phyloP scores from a whole-genome alignment of 2,329 filamentous ascomycete species.

The Sclerotinia glacialis region DNA sequence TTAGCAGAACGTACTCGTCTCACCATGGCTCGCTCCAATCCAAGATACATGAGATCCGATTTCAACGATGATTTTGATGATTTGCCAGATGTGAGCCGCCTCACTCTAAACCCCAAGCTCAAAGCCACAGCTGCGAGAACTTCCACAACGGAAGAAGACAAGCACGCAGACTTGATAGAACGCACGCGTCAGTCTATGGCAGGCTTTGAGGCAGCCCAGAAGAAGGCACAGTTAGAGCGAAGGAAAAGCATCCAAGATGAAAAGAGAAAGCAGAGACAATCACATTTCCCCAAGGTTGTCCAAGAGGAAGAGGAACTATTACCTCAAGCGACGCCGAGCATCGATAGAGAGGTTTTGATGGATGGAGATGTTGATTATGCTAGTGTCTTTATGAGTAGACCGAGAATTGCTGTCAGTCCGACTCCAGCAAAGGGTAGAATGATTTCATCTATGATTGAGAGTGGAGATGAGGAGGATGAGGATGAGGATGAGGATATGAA shows the following conservation, averaged over 20 bases:
- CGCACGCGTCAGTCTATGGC: slow-evolving; percentile 62
- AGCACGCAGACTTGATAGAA: slow-evolving; percentile 45
- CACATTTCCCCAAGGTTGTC: slow-evolving; percentile 46
- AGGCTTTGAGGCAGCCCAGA: slow-evolving; percentile 57
- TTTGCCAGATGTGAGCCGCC: slow-evolving; percentile 34
- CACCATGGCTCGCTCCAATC: slow-evolving; percentile 66
- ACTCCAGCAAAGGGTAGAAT: slow-evolving; percentile 20
- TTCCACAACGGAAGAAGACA: slow-evolving; percentile 24
- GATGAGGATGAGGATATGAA: slow-evolving; percentile 19
- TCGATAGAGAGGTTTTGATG: slow-evolving; percentile 51
- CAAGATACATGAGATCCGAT: slow-evolving; percentile 31
- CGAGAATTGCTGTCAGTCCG: slow-evolving; percentile 76
- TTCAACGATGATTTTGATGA: slow-evolving; percentile 36
- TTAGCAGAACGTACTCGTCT: slow-evolving; percentile 77
- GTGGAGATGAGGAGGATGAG: not conserved
- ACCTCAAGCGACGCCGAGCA: slow-evolving; percentile 30
- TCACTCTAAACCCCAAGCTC: slow-evolving; percentile 30
- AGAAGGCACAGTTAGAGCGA: slow-evolving; percentile 59
- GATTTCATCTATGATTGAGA: slow-evolving; percentile 10
- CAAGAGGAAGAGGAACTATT: slow-evolving; percentile 45
- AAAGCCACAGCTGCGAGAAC: slow-evolving; percentile 26
- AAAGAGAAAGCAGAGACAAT: slow-evolving; percentile 47
- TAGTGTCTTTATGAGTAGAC: slow-evolving; percentile 80
- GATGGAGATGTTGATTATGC: slow-evolving; percentile 61
- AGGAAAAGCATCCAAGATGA: slow-evolving; percentile 47